These are phyloP conservation scores for Nicotiana otophora DNA, from an alignment of 257 asterid species.

Conservation along the genomic window DNA sequence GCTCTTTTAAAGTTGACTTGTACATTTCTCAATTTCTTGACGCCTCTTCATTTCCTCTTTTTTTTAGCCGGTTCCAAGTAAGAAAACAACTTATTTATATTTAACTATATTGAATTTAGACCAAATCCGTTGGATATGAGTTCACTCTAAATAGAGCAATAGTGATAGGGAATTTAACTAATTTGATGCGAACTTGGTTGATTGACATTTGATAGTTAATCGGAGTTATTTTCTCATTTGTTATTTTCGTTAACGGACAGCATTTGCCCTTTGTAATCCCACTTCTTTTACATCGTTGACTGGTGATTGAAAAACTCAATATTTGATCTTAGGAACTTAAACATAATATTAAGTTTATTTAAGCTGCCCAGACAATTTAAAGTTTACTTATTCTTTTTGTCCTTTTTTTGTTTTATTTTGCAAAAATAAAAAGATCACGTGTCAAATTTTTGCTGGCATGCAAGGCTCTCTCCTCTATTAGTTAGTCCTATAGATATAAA, in stretches of 20 bases:
- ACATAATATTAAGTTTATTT: neutral
- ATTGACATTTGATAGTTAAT: neutral
- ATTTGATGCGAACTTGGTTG: too few relatives aligned
- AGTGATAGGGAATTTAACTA: too few relatives aligned
- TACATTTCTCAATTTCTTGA: too few relatives aligned
- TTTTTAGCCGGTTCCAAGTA: too few relatives aligned
- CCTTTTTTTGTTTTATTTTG: slow-evolving; percentile 5
- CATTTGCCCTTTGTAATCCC: neutral
- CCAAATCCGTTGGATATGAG: too few relatives aligned
- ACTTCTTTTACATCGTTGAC: neutral
- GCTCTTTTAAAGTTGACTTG: too few relatives aligned
- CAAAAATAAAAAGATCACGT: slow-evolving; percentile 10
- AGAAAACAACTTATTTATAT: too few relatives aligned
- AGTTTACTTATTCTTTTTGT: neutral
- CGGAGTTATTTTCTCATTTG: neutral
- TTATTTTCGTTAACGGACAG: neutral
- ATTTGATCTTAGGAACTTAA: neutral
- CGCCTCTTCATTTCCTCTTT: too few relatives aligned
- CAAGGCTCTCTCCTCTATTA: slow-evolving; percentile 31
- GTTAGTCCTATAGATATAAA: neutral
- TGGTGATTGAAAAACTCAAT: neutral
- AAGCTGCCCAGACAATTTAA: neutral
- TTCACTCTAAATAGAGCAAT: too few relatives aligned
- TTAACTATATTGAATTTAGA: too few relatives aligned
- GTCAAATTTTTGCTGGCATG: slow-evolving; percentile 53